Evolutionary conservation across 352 stramenopile genomes (phyloP), one percentile per base, ranked within the genome.

Genomic region (Phytopythium delawarense): DNA sequence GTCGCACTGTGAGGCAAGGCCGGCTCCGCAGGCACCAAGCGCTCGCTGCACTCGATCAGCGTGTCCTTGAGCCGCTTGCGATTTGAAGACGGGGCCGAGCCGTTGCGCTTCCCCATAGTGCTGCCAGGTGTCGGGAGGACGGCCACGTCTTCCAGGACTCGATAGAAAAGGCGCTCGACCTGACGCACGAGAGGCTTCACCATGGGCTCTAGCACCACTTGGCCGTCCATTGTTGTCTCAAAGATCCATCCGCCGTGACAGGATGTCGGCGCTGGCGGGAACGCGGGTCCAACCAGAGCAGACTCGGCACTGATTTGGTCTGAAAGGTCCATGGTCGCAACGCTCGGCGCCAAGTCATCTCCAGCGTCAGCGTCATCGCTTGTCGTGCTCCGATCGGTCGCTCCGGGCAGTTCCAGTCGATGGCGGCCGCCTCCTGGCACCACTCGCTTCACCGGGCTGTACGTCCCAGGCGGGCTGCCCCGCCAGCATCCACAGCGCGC

Each of bases 231-330:
- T 5, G 85, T 94, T 7, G 76, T 86, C 65, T 94, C 85, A 66
- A 94, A 94, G 64, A 94, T 88, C 85, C 85, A 94, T 15, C 85
- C 85, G 4, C 82, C 82, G 39, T 84, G 81, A 39, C 82, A 89
- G 9, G 75, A 84, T 9, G 67, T 63, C 23, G 68, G 60, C 5
- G 67, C 66, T 18, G 61, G 61, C 13, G 59, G 49, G 57, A 70
- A 73, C 8, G 54, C 13, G 7, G 35, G 18, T 16, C 64, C 70
- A 6, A 65, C 59, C 9, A 65, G 51, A 11, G 12, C 30, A 39
- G 23, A 13, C 11, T 62, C 45, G 9, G 49, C 44, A 23, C 53
- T 60, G 11, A 50, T 51, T 15, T 67, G 49, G 28, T 61, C 54
- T 8, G 35, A 37, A 2, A 11, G 7, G 18, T 61, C 30, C 18